Percentiles rank a stretch among this genome's conserved stretches.
These are phyloP conservation scores for Tillandsia leiboldiana DNA, from an alignment of 176 grass and related monocot species.

Conservation along the genomic window DNA sequence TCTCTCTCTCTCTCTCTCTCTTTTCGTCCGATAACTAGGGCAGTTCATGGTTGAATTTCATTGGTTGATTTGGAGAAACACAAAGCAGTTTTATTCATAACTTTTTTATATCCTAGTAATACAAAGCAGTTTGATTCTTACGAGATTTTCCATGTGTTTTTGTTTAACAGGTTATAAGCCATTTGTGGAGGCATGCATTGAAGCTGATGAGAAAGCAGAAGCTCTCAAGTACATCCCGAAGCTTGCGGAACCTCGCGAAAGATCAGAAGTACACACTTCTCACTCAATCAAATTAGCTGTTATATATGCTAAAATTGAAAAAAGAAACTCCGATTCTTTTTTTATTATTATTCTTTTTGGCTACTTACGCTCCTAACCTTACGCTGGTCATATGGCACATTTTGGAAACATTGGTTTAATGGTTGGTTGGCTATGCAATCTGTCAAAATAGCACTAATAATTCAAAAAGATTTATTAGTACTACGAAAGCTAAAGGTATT, in stretches of 20 bases:
- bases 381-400: neutral
- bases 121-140: no score
- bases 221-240: conserved; percentile 84
- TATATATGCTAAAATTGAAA: no score
- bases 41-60: neutral
- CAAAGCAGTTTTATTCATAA: no score
- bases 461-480: no score
- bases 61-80: no score
- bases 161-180: conserved; percentile 68
- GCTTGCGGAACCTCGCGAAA: conserved; percentile 63
- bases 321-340: no score
- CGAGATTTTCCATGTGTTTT: neutral
- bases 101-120: no score
- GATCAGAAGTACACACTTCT: conserved; percentile 69
- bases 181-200: conserved; percentile 97
- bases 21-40: neutral
- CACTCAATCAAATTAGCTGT: neutral
- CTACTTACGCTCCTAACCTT: neutral
- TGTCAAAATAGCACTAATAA: no score
- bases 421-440: neutral
- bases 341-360: no score
- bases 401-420: neutral
- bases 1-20: neutral
- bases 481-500: no score
- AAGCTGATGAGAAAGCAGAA: conserved; percentile 79